Base-by-base conservation (phyloP, 805 yeast species). In the Kregervanrija pseudodelftensis region DNA sequence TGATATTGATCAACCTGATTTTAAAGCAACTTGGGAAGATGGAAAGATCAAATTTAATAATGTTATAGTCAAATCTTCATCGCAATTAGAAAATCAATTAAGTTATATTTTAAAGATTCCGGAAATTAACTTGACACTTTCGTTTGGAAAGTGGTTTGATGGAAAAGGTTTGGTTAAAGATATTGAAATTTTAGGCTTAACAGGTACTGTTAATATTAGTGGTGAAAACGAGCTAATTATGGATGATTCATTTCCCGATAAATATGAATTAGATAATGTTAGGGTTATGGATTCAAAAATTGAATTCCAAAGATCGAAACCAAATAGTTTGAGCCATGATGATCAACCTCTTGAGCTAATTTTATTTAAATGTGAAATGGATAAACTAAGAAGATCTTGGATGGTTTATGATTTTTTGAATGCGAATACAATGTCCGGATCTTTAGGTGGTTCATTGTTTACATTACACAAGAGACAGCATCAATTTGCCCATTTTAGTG, bases 381-480 rank as follows among this genome's bases (percentile, higher is more conserved):
- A 84, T 8, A 74, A 70, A 49, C 58, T 85, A 35, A 66, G 87
- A 37, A 72, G 79, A 8, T 70, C 74, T 43, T 73, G 83, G 69
- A 53, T 80, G 30, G 63, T 82, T 37, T 65, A 80, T 45, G 93
- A 85, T 59, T 71, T 85, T 43, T 73, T 85, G 63, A 80, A 79
- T 57, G 86, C 89, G 11, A 72, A 72, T 45, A 79, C 81, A 40
- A 79, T 82, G 31, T 79, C 85, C 12, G 95, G 95, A 0, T 77
- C 90, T 0, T 69, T 85, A 11, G 82, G 84, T 55, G 82, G 82
- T 43, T 78, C 93, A 1, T 68, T 85, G 61, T 84, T 85, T 63
- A 82, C 89, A 0, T 72, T 85, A 16, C 93, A 85, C 54, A 83
- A 83, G 57, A 76, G 85, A 53, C 91, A 84, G 56, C 73, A 75